A percentile compares a stretch with the other conserved stretches of the same genome.
These are phyloP conservation scores for Syzygium aromaticum DNA, from an alignment of 345 rosid genomes.

Conservation along the genomic window DNA sequence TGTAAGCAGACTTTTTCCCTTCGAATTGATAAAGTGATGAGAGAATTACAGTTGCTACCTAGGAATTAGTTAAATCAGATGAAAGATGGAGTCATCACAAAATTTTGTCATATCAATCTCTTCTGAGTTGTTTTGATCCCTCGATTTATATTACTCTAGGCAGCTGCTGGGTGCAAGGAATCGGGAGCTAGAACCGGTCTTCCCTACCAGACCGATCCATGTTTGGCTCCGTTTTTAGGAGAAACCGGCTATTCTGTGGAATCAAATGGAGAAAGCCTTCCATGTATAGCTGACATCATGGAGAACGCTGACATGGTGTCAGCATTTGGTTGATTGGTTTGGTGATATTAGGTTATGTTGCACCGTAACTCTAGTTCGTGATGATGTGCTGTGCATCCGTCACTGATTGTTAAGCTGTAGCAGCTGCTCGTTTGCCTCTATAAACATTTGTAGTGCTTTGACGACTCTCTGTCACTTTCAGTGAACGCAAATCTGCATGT, in stretches of 20 bases:
- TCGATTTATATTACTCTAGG: slow-evolving; percentile 28
- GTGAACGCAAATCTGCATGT: not conserved
- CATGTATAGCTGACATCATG: not conserved
- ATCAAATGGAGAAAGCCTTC: not conserved
- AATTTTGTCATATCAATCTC: not conserved
- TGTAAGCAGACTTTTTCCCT: slow-evolving; percentile 29
- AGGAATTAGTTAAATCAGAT: not conserved
- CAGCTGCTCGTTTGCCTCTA: not conserved
- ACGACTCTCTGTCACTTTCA: not conserved
- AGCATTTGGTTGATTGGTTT: no score
- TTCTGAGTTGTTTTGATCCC: not conserved
- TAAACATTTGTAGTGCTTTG: not conserved
- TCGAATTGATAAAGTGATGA: not conserved
- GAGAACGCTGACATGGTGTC: no score
- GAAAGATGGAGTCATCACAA: not conserved
- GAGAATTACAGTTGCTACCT: not conserved
- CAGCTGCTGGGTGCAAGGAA: slow-evolving; percentile 61
- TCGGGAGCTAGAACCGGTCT: slow-evolving; percentile 75
- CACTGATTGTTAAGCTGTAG: not conserved
- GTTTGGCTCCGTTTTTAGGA: slow-evolving; percentile 30
- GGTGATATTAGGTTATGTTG: not conserved
- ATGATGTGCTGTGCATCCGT: not conserved
- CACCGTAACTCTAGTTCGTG: not conserved
- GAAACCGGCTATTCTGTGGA: not conserved
- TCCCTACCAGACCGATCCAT: slow-evolving; percentile 46